Evolutionary conservation across 768 basidiomycete species (phyloP), one percentile per base, ranked within the genome.

Genomic region (Lentinula raphanica): DNA sequence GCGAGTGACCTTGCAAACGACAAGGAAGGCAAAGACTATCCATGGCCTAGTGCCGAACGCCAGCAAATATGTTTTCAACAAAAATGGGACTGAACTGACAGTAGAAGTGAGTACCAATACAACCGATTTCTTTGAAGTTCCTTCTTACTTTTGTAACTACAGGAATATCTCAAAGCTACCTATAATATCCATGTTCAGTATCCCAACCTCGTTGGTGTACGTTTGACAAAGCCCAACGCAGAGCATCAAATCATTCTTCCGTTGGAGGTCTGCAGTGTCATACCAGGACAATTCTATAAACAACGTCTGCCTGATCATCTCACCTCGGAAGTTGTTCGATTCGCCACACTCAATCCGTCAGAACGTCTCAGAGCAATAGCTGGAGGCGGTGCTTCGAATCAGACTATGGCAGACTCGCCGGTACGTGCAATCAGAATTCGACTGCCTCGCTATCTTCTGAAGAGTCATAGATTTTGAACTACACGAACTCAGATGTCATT

Each of bases 251-350:
- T 70, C 0, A 66, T 77, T n/a, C 68, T 85, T 4, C 85, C 85
- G 0, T 72, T 78, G 0, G 83, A 87, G 58, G 58, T 81, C 0
- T 83, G 80, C 55, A 25, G 60, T 0, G 59, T 87, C 11, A 62
- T 74, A 3, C 70, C 74, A 0, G 76, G 80, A 2, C 85, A 87
- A 54, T 63, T 83, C 0, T 84, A 74, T 62, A 79, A 67, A 54
- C 71, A 74, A 51, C 77, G 71, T 58, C 59, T 85, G 0, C 76
- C 76, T 0, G 72, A 73, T 0, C 54, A 69, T 2, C 60, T 51
- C 62, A 36, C 74, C 61, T 39, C 67, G 5, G 66, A 67, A 0
- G 79, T 81, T 62, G 76, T 85, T 0, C 71, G 70, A 1, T 84
- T 84, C 49, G 72, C 83, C 0, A 78, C 79, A 0, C 68, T 79